Evolutionary conservation across 2,329 filamentous ascomycete species (phyloP), one percentile per base, ranked within the genome.

Genomic region (Sporothrix variecibatus): DNA sequence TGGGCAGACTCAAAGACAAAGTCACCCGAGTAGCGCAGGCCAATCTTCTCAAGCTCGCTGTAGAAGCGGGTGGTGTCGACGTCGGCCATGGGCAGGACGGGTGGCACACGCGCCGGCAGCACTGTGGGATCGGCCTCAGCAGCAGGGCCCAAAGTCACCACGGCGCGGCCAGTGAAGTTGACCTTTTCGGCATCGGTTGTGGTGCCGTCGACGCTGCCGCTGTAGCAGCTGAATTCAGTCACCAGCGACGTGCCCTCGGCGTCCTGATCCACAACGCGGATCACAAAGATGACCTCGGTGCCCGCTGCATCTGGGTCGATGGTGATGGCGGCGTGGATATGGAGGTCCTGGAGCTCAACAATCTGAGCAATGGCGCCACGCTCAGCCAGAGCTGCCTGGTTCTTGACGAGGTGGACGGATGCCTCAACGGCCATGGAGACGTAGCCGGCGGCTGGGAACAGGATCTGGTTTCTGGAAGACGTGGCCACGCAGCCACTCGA

Each of bases 401-500:
- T 70, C 56, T 58, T 71, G 7, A 78, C 77, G 0, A 76, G 74
- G 72, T 82, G 80, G 2, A 73, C 71, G 0, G 79, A 76, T 0
- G 81, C 82, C 76, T 82, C 81, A 17, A 81, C 75, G 49, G 78
- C 80, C 82, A 87, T 84, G 53, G 83, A 82, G 8, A 85, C 77
- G 56, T 82, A 83, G 28, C 84, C 85, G 0, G 83, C 80, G 28
- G 82, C 81, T 26, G 86, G 84, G 76, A 85, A 87, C 71, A 86
- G 82, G 70, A 83, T 82, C 72, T 85, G 82, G 76, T 82, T 82
- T 85, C 74, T 86, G 83, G 79, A 87, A 84, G 58, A 79, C 78
- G 80, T 87, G 86, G 75, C 87, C 85, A 68, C 84, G 81, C 20
- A 86, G 82, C 77, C 87, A 88, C 34, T 87, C 83, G 15, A 83